Evolutionary conservation across 2,329 filamentous ascomycete genomes (phyloP).

Genomic region (Aureobasidium sp.): DNA sequence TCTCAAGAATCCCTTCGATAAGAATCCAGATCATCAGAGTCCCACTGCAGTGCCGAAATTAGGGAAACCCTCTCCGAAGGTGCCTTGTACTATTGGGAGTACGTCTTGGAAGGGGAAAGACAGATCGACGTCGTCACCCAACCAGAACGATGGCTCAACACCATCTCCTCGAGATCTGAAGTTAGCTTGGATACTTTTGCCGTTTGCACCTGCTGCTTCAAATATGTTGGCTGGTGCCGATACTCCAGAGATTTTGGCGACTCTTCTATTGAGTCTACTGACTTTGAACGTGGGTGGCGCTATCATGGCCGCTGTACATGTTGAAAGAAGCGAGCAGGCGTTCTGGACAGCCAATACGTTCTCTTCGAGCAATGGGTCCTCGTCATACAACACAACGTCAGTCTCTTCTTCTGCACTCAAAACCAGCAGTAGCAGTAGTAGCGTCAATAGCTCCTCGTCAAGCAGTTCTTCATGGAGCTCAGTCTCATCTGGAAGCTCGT

Average conservation of each 20-base stretch:
- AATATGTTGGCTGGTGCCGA: slow-evolving; percentile 1
- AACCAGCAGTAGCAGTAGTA: not conserved
- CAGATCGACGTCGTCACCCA: not conserved
- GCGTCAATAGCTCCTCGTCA: not conserved
- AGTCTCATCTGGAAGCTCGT: not conserved
- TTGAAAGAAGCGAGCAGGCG: not conserved
- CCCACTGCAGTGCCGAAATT: not conserved
- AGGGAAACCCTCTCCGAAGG: not conserved
- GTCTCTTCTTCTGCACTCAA: not conserved
- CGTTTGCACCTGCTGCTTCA: slow-evolving; percentile 4
- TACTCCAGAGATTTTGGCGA: not conserved
- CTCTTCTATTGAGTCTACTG: not conserved
- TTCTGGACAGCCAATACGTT: not conserved
- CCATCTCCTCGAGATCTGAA: not conserved
- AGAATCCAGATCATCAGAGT: not conserved
- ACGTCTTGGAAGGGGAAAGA: not conserved
- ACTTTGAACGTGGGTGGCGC: slow-evolving; percentile 7
- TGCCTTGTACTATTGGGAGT: not conserved
- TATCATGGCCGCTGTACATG: not conserved
- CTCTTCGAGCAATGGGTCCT: not conserved
- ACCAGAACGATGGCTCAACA: not conserved
- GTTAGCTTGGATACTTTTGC: slow-evolving; percentile 6
- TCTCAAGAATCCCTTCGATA: not conserved
- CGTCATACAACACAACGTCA: not conserved
- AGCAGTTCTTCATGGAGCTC: not conserved